Conservation (phyloP, 164 flowering plant genomes). For the Malania oleifera region DNA sequence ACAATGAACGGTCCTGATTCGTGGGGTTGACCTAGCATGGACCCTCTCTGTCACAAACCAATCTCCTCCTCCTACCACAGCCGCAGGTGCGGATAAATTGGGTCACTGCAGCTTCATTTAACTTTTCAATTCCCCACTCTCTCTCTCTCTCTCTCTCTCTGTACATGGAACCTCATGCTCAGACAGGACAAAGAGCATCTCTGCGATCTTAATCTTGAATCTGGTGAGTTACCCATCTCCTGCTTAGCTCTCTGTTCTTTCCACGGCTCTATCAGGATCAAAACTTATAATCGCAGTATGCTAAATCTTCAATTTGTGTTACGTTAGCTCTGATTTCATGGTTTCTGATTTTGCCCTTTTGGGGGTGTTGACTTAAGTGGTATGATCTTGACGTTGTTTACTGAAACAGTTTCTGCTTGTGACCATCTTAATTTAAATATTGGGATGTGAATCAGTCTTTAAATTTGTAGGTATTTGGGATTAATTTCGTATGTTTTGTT, state of each 20-base stretch:
- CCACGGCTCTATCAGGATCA: neutral
- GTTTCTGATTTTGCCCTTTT: no score
- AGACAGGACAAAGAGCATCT: conserved; percentile 7
- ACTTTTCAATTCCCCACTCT: neutral
- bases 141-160: neutral
- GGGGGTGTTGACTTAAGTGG: no score
- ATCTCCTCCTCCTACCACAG: neutral
- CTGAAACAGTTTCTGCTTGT: neutral
- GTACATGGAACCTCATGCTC: neutral
- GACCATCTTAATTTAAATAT: neutral
- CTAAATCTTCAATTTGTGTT: neutral
- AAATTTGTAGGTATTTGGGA: neutral
- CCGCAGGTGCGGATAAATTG: conserved; percentile 7
- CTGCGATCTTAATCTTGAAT: conserved; percentile 15
- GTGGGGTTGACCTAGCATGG: conserved; percentile 7
- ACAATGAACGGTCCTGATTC: conserved; percentile 8
- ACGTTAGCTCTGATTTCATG: no score
- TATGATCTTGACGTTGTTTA: no score
- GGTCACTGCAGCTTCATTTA: neutral
- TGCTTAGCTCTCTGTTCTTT: neutral
- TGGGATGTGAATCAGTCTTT: neutral
- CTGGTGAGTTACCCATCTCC: conserved; percentile 21
- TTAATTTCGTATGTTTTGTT: neutral
- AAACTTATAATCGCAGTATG: neutral
- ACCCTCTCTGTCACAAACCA: neutral